phyloP scores from a whole-genome alignment of 2,329 filamentous ascomycete species.

The Xylariales sp. region DNA sequence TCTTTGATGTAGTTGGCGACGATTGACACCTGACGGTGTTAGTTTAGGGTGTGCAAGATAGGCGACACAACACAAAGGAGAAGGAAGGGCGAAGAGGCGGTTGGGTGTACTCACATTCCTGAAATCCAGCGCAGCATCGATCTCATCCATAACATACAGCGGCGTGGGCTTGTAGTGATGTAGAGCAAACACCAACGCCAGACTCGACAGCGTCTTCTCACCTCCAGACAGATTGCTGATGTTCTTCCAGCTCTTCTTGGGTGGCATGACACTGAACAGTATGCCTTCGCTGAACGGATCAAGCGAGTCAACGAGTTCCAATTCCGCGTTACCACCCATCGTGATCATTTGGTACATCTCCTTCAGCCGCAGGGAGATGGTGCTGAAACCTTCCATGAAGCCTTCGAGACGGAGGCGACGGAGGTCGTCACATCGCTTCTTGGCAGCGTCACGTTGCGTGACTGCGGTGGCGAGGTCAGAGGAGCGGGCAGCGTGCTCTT shows the following conservation, averaged over 20 bases:
- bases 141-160: slow-evolving; percentile 99
- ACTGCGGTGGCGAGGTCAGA: slow-evolving; percentile 79
- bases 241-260: slow-evolving; percentile 99
- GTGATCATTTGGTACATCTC: slow-evolving; percentile 99
- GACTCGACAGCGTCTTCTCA: slow-evolving; percentile 90
- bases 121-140: slow-evolving; percentile 96
- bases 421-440: slow-evolving; percentile 88
- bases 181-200: slow-evolving; percentile 94
- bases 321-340: slow-evolving; percentile 96
- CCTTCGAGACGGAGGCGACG: slow-evolving; percentile 86
- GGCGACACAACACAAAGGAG: no score
- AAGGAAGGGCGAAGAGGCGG: no score
- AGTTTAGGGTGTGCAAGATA: not conserved
- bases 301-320: slow-evolving; percentile 92
- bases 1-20: slow-evolving; percentile 99
- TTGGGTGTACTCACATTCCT: slow-evolving; percentile 80
- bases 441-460: slow-evolving; percentile 73
- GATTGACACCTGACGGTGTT: slow-evolving; percentile 70
- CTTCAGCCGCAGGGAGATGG: slow-evolving; percentile 89
- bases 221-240: slow-evolving; percentile 94
- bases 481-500: slow-evolving; percentile 77
- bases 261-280: slow-evolving; percentile 96
- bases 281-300: slow-evolving; percentile 98
- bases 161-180: slow-evolving; percentile 98
- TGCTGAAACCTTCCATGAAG: slow-evolving; percentile 97